Conservation (phyloP, 2,329 filamentous ascomycete species). For the Fusarium anguioides region DNA sequence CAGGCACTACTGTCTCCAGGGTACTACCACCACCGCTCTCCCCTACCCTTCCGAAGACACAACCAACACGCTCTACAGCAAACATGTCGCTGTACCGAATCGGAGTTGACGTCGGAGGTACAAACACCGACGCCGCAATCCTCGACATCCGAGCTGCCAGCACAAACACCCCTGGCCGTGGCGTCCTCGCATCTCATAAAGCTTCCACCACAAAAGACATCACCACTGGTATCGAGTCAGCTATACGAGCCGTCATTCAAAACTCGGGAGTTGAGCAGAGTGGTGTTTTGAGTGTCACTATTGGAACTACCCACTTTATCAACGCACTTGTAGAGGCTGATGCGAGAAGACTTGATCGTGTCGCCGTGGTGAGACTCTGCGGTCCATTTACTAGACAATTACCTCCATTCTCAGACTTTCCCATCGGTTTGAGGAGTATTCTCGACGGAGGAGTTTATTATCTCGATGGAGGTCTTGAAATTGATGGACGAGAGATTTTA, state of each 20-base stretch:
- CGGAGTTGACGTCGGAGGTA: conserved; percentile 56
- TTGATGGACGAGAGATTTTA: conserved; percentile 59
- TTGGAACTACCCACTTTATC: conserved; percentile 63
- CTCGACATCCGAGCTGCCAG: conserved; percentile 54
- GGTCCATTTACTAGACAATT: conserved; percentile 57
- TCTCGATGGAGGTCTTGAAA: conserved; percentile 59
- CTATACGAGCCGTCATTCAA: conserved; percentile 57
- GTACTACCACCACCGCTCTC: not conserved
- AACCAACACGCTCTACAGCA: not conserved
- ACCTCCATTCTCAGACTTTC: conserved; percentile 60
- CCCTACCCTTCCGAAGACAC: not conserved
- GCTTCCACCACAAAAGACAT: conserved; percentile 62
- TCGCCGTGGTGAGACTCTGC: conserved; percentile 60
- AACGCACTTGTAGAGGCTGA: conserved; percentile 62
- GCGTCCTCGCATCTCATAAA: conserved; percentile 61
- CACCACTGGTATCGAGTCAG: conserved; percentile 59
- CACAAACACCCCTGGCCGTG: conserved; percentile 49
- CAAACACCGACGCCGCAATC: conserved; percentile 58
- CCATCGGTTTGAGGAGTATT: conserved; percentile 53
- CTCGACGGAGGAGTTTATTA: conserved; percentile 56
- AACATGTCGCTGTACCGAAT: conserved; percentile 57
- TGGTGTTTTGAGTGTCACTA: conserved; percentile 59
- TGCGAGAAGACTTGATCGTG: conserved; percentile 54
- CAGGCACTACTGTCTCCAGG: not conserved
- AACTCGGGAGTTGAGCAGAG: conserved; percentile 52